Conservation (phyloP, 441 rosid genomes). For the Gossypium davidsonii region DNA sequence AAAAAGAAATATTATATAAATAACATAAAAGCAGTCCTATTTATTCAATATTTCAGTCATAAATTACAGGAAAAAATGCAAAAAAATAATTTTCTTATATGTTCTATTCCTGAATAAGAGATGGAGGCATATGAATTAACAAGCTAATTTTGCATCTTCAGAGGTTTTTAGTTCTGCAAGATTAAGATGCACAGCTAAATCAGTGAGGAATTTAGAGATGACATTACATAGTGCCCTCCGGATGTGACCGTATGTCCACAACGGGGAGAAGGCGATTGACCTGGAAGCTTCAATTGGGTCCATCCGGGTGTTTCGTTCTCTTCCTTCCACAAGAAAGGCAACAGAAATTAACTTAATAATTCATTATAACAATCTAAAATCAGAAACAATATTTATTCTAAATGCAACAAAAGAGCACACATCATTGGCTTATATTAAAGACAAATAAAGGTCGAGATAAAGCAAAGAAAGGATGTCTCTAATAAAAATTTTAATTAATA, state of each 20-base stretch:
- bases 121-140: background rate
- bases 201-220: conserved; percentile 20
- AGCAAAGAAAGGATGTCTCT: background rate
- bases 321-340: conserved; percentile 72
- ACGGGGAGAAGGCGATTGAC: conserved; percentile 93
- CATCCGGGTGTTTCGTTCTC: conserved; percentile 96
- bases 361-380: conserved; percentile 12
- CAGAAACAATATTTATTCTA: background rate
- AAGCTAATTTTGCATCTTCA: background rate
- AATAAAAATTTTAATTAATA: background rate
- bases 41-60: background rate
- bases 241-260: conserved; percentile 94
- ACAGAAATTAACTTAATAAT: conserved; percentile 27
- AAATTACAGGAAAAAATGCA: background rate
- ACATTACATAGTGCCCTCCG: conserved; percentile 87
- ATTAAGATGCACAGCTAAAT: background rate
- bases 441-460: background rate
- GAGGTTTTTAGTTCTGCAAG: background rate
- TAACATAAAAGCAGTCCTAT: background rate
- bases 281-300: conserved; percentile 99
- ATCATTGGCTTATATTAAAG: background rate
- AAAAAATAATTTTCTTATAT: background rate
- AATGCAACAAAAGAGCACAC: background rate
- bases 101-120: background rate
- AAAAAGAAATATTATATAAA: background rate